Evolutionary conservation across 257 asterid species (phyloP).

Genomic region (Lycium barbarum): DNA sequence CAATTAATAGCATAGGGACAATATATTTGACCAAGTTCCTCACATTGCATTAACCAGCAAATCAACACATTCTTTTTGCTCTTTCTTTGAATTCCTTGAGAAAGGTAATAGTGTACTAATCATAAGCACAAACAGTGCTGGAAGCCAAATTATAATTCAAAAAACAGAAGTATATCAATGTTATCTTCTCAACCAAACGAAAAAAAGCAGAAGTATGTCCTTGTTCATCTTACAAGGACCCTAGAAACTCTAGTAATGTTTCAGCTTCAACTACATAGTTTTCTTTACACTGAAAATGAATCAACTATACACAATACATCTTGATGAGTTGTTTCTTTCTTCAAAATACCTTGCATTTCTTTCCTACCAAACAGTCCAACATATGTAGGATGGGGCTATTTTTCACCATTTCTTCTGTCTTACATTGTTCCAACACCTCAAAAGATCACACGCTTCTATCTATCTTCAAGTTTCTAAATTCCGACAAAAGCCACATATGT

Average conservation of each 20-base stretch:
- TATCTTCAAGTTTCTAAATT: neutral
- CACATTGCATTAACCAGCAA: constrained; percentile 7
- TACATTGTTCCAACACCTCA: neutral
- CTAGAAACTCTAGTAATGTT: constrained; percentile 3
- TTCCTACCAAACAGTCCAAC: neutral
- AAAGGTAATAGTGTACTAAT: neutral
- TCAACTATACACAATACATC: neutral
- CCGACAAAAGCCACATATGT: neutral
- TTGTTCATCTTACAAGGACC: neutral
- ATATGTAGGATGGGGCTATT: neutral
- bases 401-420: neutral
- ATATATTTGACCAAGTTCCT: constrained; percentile 17
- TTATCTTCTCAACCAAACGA: too few species aligned
- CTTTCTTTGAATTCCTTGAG: neutral
- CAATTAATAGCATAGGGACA: neutral
- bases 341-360: neutral
- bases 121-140: neutral
- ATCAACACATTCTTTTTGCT: constrained; percentile 13
- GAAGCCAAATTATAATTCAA: neutral
- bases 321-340: neutral
- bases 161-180: neutral
- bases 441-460: neutral
- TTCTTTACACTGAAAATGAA: neutral
- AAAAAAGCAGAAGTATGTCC: neutral
- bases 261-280: neutral